These are phyloP conservation scores for Rosa persica DNA, from an alignment of 306 rosid genomes.

Conservation along the genomic window DNA sequence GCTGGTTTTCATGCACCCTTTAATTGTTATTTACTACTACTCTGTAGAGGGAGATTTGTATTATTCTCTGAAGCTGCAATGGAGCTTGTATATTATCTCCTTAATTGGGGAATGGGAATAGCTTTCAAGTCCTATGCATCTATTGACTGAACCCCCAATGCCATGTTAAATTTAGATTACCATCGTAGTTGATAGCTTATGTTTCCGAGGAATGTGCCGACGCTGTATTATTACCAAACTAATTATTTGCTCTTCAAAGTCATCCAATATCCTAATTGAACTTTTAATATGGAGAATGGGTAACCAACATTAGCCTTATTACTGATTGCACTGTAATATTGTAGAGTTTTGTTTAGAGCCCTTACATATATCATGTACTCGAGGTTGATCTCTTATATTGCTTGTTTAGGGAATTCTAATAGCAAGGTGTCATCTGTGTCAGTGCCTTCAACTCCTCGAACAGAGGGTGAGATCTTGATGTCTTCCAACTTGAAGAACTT, in stretches of 20 bases:
- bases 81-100: neutral
- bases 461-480: conserved; percentile 90
- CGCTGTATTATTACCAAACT: neutral
- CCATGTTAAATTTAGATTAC: neutral
- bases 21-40: neutral
- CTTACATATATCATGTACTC: neutral
- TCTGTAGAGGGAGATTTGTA: neutral
- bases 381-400: conserved; percentile 9
- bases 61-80: neutral
- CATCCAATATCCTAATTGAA: neutral
- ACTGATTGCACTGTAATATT: neutral
- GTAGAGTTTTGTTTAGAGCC: neutral
- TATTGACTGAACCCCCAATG: neutral
- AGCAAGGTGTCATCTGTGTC: conserved; percentile 53
- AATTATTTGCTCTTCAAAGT: neutral
- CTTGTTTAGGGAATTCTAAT: conserved; percentile 54
- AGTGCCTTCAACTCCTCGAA: conserved; percentile 70
- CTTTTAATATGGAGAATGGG: neutral
- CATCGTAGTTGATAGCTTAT: neutral
- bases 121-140: neutral
- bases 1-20: neutral
- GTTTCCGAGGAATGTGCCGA: neutral
- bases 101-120: neutral
- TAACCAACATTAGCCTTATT: neutral
- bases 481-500: conserved; percentile 77